Evolutionary conservation across 2,329 filamentous ascomycete species (phyloP), one percentile per base, ranked within the genome.

Genomic region (Xylaria sp.): DNA sequence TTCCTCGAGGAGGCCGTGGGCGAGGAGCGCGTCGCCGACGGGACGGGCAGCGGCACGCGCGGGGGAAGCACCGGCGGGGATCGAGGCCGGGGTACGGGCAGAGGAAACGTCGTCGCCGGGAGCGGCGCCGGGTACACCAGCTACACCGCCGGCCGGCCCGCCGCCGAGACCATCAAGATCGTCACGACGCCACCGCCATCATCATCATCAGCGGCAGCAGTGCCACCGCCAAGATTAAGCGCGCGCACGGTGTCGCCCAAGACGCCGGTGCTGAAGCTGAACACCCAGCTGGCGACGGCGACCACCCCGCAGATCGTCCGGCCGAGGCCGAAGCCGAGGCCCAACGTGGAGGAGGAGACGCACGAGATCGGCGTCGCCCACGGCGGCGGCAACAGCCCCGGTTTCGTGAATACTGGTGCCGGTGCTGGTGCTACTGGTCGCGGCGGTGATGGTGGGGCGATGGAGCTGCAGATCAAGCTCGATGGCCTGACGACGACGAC

Each of bases 1-100:
- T 80, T 85, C 52, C n/a, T n/a, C n/a, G n/a, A n/a, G n/a, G 74
- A 75, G 47, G 69, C 52, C 16, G 62, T 67, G 64, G 40, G 69
- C 38, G 60, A 65, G 48, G 63, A 70, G 74, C 50, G 40, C 4
- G 65, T 63, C 37, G 39, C 41, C 21, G 56, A 61, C 24, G 43
- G 42, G n/a, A n/a, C n/a, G n/a, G n/a, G n/a, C n/a, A n/a, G n/a
- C n/a, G n/a, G n/a, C n/a, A n/a, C n/a, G n/a, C n/a, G n/a, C n/a
- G n/a, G n/a, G n/a, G n/a, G n/a, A n/a, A n/a, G n/a, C n/a, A n/a
- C n/a, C n/a, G n/a, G n/a, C n/a, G n/a, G n/a, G n/a, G n/a, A n/a
- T n/a, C n/a, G n/a, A n/a, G n/a, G n/a, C n/a, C n/a, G n/a, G n/a
- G n/a, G n/a, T n/a, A n/a, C n/a, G n/a, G n/a, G n/a, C n/a, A n/a